Percentiles rank a stretch among this genome's conserved stretches.
Evolutionary conservation across 2,329 filamentous ascomycete species (phyloP).

Genomic region (Phoma herbarum): DNA sequence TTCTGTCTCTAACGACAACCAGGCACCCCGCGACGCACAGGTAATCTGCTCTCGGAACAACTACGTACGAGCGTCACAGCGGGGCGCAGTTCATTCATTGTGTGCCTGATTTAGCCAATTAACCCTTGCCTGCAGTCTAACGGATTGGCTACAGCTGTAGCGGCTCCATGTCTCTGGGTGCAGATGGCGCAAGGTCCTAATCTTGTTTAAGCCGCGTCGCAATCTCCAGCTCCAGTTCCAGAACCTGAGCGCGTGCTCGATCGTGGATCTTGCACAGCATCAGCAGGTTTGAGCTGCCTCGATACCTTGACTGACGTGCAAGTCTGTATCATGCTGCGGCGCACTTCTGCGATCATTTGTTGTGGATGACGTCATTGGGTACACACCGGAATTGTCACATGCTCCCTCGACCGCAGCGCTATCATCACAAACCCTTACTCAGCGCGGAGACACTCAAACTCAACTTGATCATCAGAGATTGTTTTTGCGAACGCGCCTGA

Average conservation of each 20-base stretch:
- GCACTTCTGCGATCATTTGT: background rate
- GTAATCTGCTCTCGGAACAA: constrained; percentile 20
- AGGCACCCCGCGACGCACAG: constrained; percentile 23
- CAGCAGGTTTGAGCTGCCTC: background rate
- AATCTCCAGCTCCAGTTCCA: constrained; percentile 8
- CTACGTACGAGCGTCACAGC: constrained; percentile 26
- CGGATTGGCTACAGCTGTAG: constrained; percentile 5
- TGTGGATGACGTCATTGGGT: constrained; percentile 2
- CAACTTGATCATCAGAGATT: background rate
- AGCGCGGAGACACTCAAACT: background rate
- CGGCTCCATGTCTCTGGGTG: background rate
- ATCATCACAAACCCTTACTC: background rate
- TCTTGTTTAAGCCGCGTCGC: constrained; percentile 15
- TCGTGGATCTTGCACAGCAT: background rate
- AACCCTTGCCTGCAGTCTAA: constrained; percentile 16
- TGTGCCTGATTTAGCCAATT: constrained; percentile 9
- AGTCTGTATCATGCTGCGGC: background rate
- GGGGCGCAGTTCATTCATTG: constrained; percentile 21
- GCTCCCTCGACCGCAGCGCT: background rate
- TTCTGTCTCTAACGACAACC: constrained; percentile 5
- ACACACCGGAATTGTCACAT: background rate
- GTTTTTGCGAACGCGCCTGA: background rate
- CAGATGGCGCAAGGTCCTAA: constrained; percentile 13
- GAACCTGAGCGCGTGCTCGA: constrained; percentile 12
- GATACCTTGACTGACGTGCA: background rate